Evolutionary conservation across 2,329 filamentous ascomycete species (phyloP).

Genomic region (Calonectria henricotiae): DNA sequence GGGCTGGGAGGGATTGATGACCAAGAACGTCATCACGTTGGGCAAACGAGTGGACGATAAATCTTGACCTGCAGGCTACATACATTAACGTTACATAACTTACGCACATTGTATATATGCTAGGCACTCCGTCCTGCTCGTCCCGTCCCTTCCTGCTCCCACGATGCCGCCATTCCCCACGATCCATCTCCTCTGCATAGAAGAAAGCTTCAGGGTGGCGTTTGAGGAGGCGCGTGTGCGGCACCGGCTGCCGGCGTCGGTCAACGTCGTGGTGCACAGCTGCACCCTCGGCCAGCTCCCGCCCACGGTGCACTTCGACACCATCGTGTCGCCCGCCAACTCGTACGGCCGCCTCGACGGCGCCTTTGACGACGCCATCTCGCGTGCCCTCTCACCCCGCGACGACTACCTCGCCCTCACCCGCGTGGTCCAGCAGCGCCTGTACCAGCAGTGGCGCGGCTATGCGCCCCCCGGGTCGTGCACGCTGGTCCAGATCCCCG

Average conservation of each 20-base stretch:
- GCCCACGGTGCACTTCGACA: constrained; percentile 60
- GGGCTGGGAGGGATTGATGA: too few species aligned
- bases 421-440: constrained; percentile 64
- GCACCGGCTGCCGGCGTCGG: constrained; percentile 50
- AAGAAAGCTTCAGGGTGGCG: constrained; percentile 15
- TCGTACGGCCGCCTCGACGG: constrained; percentile 70
- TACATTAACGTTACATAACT: too few species aligned
- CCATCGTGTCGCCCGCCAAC: constrained; percentile 70
- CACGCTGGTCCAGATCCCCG: constrained; percentile 64
- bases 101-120: too few species aligned
- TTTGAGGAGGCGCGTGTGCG: constrained; percentile 17
- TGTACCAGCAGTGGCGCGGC: constrained; percentile 65
- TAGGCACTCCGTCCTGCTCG: too few species aligned
- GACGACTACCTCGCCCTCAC: constrained; percentile 66
- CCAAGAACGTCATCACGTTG: too few species aligned
- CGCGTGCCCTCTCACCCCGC: constrained; percentile 24
- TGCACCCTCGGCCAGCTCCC: constrained; percentile 60
- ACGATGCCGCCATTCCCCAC: constrained; percentile 20
- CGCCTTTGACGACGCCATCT: constrained; percentile 66
- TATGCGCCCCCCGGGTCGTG: constrained; percentile 68
- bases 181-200: constrained; percentile 37
- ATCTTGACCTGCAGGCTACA: too few species aligned
- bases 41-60: too few species aligned
- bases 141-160: too few species aligned
- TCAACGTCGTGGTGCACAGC: constrained; percentile 54